These are phyloP conservation scores for Aspergillus aculeatus DNA, from an alignment of 2,329 filamentous ascomycete genomes.

Conservation along the genomic window DNA sequence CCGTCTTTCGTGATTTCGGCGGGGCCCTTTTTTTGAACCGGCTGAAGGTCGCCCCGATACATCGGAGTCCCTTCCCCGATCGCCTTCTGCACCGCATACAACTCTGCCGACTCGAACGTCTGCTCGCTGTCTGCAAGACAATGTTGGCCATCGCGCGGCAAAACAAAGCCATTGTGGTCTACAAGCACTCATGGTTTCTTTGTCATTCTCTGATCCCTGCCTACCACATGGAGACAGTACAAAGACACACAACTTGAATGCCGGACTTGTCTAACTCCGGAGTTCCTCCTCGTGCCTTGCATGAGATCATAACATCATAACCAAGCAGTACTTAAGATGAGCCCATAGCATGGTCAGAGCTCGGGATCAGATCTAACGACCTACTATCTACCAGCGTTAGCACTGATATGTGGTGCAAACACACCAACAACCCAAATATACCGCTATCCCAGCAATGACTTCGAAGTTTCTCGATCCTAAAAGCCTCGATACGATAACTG, in stretches of 20 bases:
- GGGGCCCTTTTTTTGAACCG: conserved; percentile 4
- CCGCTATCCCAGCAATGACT: no score
- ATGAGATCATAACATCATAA: neutral
- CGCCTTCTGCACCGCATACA: neutral
- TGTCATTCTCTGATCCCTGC: neutral
- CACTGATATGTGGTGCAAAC: no score
- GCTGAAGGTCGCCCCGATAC: conserved; percentile 22
- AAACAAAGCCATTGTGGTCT: no score
- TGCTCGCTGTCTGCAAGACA: no score
- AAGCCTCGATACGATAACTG: no score
- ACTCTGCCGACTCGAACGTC: neutral
- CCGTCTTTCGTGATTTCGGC: conserved; percentile 14
- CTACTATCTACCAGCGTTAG: no score
- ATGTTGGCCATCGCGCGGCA: no score
- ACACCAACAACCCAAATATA: no score
- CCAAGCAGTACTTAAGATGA: neutral
- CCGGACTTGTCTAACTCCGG: neutral
- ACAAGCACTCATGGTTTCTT: neutral
- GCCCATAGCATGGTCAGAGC: neutral
- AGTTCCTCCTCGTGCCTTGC: neutral
- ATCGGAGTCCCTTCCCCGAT: conserved; percentile 18
- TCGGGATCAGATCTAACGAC: no score
- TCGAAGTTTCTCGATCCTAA: no score
- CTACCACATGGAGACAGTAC: neutral
- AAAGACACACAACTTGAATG: neutral